phyloP scores from a whole-genome alignment of 2,329 filamentous ascomycete genomes.

The Fusarium abutilonis region DNA sequence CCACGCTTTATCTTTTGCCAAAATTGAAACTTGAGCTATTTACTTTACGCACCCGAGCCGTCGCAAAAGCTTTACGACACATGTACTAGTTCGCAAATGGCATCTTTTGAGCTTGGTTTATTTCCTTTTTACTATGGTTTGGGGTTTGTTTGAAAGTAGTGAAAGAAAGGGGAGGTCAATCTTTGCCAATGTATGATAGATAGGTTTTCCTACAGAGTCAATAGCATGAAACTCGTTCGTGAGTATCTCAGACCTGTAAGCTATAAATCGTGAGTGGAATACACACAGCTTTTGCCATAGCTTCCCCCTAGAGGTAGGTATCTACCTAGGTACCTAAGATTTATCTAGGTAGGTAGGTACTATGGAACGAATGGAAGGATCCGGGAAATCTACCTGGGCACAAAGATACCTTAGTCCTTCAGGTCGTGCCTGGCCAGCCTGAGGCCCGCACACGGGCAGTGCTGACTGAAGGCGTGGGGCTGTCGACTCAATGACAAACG shows the following conservation, averaged over 20 bases:
- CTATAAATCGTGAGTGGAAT: no score
- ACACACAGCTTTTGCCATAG: no score
- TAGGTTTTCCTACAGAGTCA: not conserved
- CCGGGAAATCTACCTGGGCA: not conserved
- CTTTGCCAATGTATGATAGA: constrained; percentile 17
- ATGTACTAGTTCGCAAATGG: not conserved
- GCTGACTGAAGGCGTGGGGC: not conserved
- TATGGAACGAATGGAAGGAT: not conserved
- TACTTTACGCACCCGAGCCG: not conserved
- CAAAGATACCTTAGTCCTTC: not conserved
- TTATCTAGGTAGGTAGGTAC: no score
- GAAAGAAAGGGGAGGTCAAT: constrained; percentile 1
- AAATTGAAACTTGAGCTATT: not conserved
- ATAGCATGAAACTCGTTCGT: not conserved
- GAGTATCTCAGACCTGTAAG: not conserved
- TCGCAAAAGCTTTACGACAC: not conserved
- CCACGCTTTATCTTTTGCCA: not conserved
- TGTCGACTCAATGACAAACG: constrained; percentile 5
- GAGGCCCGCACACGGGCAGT: no score
- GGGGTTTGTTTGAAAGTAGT: constrained; percentile 7
- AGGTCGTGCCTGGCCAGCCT: not conserved
- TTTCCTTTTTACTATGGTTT: constrained; percentile 2
- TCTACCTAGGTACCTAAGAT: no score
- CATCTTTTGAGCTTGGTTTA: constrained; percentile 1
- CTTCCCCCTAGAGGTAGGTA: no score